phyloP scores from a whole-genome alignment of 2,329 filamentous ascomycete genomes.

The Venturia aucupariae region DNA sequence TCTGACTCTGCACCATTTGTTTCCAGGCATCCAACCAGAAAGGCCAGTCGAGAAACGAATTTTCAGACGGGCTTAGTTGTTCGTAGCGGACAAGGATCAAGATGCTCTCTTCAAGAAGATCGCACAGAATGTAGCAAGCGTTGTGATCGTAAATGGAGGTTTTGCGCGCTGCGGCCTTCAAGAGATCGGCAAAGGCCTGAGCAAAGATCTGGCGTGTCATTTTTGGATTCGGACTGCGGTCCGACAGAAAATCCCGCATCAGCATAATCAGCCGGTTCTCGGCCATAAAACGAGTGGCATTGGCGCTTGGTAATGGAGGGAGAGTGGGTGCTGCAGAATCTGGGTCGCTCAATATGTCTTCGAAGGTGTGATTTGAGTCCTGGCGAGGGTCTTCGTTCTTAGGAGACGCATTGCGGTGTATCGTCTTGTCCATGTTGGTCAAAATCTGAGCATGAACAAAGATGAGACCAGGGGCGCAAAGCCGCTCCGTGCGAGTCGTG shows the following conservation, averaged over 20 bases:
- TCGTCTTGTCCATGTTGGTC: slow-evolving; percentile 68
- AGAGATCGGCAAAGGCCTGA: slow-evolving; percentile 60
- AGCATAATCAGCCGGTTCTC: slow-evolving; percentile 79
- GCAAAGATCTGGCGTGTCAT: slow-evolving; percentile 61
- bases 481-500: slow-evolving; percentile 44
- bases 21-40: slow-evolving; percentile 81
- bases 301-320: slow-evolving; percentile 51
- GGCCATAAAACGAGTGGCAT: slow-evolving; percentile 71
- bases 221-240: slow-evolving; percentile 41
- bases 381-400: slow-evolving; percentile 23
- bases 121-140: slow-evolving; percentile 82
- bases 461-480: slow-evolving; percentile 66
- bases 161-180: slow-evolving; percentile 64
- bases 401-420: slow-evolving; percentile 57
- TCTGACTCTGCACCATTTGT: slow-evolving; percentile 71
- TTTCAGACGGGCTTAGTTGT: slow-evolving; percentile 33
- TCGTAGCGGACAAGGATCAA: slow-evolving; percentile 56
- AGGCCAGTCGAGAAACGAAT: slow-evolving; percentile 57
- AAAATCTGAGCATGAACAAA: slow-evolving; percentile 77
- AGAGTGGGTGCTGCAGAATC: slow-evolving; percentile 59
- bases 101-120: slow-evolving; percentile 77
- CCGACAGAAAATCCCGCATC: slow-evolving; percentile 68
- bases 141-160: slow-evolving; percentile 74
- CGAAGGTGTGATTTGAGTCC: slow-evolving; percentile 51
- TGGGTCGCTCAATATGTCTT: slow-evolving; percentile 53